Evolutionary conservation across 352 stramenopile genomes (phyloP).

Genomic region (Globisporangium lucens): DNA sequence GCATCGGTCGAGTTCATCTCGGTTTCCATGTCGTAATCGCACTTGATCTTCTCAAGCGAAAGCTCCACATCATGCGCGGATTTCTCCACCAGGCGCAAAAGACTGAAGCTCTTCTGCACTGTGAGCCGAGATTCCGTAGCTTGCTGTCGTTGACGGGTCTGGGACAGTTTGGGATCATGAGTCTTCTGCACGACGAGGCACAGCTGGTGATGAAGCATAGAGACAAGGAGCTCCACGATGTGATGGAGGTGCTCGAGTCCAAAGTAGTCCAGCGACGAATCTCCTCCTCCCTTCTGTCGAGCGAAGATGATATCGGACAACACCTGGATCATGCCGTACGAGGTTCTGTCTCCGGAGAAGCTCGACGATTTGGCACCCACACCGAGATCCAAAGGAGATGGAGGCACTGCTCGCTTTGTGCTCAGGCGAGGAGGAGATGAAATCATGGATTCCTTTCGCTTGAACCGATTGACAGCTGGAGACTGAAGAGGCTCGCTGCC

Average conservation of each 20-base stretch:
- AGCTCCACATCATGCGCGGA: slow-evolving; percentile 23
- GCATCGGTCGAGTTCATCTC: slow-evolving; percentile 1
- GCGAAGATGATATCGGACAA: slow-evolving; percentile 47
- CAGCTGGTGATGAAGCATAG: slow-evolving; percentile 73
- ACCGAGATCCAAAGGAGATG: slow-evolving; percentile 15
- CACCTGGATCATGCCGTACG: slow-evolving; percentile 65
- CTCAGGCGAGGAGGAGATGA: slow-evolving; percentile 39
- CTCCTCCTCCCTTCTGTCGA: slow-evolving; percentile 29
- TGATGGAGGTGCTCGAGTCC: slow-evolving; percentile 44
- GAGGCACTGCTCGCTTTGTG: slow-evolving; percentile 17
- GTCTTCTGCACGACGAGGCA: slow-evolving; percentile 60
- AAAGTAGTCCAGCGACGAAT: slow-evolving; percentile 47
- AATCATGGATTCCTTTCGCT: slow-evolving; percentile 75
- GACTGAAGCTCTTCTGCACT: slow-evolving; percentile 25
- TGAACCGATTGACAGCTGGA: slow-evolving; percentile 22
- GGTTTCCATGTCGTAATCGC: slow-evolving; percentile 13
- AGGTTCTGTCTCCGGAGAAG: slow-evolving; percentile 65
- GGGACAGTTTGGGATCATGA: slow-evolving; percentile 51
- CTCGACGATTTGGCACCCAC: slow-evolving; percentile 28
- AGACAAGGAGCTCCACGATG: slow-evolving; percentile 58
- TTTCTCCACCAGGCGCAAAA: slow-evolving; percentile 30
- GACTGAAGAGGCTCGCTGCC: slow-evolving; percentile 6
- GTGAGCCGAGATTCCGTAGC: slow-evolving; percentile 22
- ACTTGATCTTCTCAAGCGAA: slow-evolving; percentile 16
- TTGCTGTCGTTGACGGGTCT: slow-evolving; percentile 38